Base-by-base conservation (phyloP, 352 stramenopile genomes). In the Bremia lactucae region DNA sequence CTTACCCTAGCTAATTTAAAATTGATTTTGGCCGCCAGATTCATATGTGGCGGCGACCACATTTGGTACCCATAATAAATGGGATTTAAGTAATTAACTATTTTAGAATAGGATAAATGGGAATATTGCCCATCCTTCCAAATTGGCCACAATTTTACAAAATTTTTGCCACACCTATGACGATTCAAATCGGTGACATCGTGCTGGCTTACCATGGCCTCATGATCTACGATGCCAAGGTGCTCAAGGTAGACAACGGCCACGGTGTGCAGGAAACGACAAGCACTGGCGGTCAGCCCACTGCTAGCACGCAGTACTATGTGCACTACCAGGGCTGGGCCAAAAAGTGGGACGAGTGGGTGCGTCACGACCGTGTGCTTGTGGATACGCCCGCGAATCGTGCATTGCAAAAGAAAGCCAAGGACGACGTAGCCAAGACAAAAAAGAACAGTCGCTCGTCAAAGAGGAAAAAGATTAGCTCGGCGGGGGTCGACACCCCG, bases 321-420 rank as follows among this genome's bases (percentile, higher is more conserved):
- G 62, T 95, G 42, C 84, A 95, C 59, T 95, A 95, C 72, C 77
- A 88, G 36, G 80, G 80, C 26, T 95, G 84, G 84, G 71, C 86
- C 62, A 93, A 87, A 55, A 92, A 93, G 28, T 95, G 84, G 84
- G 84, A 95, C 59, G 87, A 93, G 38, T 95, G 84, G 84, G 81
- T 94, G 19, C 46, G 65, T 4, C 46, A 79, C 29, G 61, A 75
- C 51, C 78, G 77, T 46, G 65, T 90, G 39, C 50, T 89, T n/a
- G 68, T 83, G 23, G 78, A 75, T 55, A 90, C 63, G 41, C 37
- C 64, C 0, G 61, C 59, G 15, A 85, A 75, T 31, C 73, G 73
- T 20, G 25, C 44, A 36, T 41, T 84, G 31, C 77, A 90, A 56
- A 49, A 72, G 44, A 52, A 83, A 29, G 55, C 58, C 22, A 83